These are phyloP conservation scores for Zalerion maritima DNA, from an alignment of 495 filamentous ascomycete species.

Conservation along the genomic window DNA sequence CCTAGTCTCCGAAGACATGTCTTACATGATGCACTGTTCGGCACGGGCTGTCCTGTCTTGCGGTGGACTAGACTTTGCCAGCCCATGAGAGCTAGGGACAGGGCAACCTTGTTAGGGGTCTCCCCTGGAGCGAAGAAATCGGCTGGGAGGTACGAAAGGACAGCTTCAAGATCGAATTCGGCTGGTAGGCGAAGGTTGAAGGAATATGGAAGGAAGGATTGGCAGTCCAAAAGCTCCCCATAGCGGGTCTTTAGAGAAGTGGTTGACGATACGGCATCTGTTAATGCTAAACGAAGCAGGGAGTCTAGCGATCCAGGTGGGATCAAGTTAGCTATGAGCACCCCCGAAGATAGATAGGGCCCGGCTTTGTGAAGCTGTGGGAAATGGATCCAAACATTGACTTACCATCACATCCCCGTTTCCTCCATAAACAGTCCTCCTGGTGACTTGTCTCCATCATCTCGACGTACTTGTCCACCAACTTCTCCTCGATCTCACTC, in stretches of 20 bases:
- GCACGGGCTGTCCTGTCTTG: constrained; percentile 35
- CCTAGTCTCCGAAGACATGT: constrained; percentile 82
- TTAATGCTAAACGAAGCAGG: constrained; percentile 10
- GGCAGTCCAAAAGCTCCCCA: constrained; percentile 31
- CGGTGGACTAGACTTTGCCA: constrained; percentile 63
- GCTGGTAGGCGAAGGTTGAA: constrained; percentile 35
- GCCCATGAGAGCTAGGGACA: constrained; percentile 67
- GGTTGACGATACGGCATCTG: background rate
- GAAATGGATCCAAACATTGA: no score
- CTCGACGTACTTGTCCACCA: constrained; percentile 64
- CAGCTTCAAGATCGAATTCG: constrained; percentile 31
- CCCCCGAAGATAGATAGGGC: background rate
- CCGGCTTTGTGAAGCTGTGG: background rate
- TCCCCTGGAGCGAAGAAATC: constrained; percentile 23
- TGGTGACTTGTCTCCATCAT: constrained; percentile 63
- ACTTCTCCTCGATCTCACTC: constrained; percentile 42
- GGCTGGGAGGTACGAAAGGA: constrained; percentile 31
- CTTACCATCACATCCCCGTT: constrained; percentile 69
- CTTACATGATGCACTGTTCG: constrained; percentile 59
- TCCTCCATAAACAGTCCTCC: constrained; percentile 77
- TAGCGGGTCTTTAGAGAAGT: no score
- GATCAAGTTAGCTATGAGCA: background rate
- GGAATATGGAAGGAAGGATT: constrained; percentile 34
- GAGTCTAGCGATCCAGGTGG: background rate
- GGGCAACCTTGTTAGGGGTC: constrained; percentile 46